Evolutionary conservation across 495 filamentous ascomycete genomes (phyloP), one percentile per base, ranked within the genome.

Genomic region (Xylaria flabelliformis): DNA sequence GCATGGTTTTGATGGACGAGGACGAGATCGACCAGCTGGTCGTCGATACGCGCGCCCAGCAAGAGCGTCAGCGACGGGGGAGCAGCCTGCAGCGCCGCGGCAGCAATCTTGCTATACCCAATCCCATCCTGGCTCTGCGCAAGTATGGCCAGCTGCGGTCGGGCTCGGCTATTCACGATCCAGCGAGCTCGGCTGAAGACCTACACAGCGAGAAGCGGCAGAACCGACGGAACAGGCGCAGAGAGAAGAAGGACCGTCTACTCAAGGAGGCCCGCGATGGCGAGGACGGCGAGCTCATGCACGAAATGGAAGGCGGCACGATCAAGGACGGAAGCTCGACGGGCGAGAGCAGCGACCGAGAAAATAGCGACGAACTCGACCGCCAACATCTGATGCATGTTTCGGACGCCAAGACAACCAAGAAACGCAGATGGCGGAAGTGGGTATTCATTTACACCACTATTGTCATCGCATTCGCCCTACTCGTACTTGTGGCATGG

Each of bases 21-120:
- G 94, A 97, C 69, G 94, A 98, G 77, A 84, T 91, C 59, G 95
- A 97, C 76, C 89, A 91, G 72, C 80, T 97, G 55, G 85, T 98
- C 82, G 88, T 48, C 73, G 83, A 77, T 79, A 83, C 75, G 63
- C 83, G 81, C 29, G 78, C 77, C n/a, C 79, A 81, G 46, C 82
- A 85, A 64, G 86, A 88, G 29, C 81, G 83, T 1, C 80, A 87
- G 53, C 85, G 89, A n/a, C 77, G 83, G 64, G 83, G 82, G 1
- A 85, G 83, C 17, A 78, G 74, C 17, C 78, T 85, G 32, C 82
- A 87, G 50, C 85, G 89, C 13, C 77, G 82, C 34, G 84, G 82
- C 1, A 84, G 82, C n/a, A 81, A 78, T 17, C 78, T 86, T 63
- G 79, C 83, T 0, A 75, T 85, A n/a, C 82, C 84, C 34, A 84